Base-by-base conservation (phyloP, 2,329 filamentous ascomycete genomes). In the Aureobasidium mangrovei region DNA sequence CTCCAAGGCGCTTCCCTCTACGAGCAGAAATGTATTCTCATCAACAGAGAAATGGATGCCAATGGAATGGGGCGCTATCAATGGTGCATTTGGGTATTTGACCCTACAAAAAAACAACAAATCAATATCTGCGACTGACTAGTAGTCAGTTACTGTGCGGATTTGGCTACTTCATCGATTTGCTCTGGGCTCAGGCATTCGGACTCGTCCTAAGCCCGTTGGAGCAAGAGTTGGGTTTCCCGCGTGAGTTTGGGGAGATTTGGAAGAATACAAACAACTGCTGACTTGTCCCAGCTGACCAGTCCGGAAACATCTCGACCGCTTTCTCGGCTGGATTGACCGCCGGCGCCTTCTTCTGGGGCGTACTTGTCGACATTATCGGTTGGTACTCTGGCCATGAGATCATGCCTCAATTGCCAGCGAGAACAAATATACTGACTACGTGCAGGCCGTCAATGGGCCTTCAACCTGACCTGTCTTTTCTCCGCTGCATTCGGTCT, bases 121-220 rank as follows among this genome's bases (percentile, higher is more conserved):
- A 35, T 36, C 7, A 39, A 36, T 7, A n/a, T 10, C 35, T 39
- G 39, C 27, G 31, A 75, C 69, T 58, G 67, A 76, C 44, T 36
- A 36, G 12, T 36, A 7, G 33, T 36, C 33, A 36, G 12, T 27
- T 44, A 7, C 42, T 31, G 0, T 80, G 77, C 57, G 77, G 77
- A 32, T 75, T 78, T 36, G 77, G 77, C 1, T 80, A 79, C 60
- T 64, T 79, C 38, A 69, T 81, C 36, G 79, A 81, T 58, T 64
- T 81, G 26, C 68, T 79, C 46, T 82, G 78, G 77, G 77, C 79
- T 2, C 79, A 81, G 59, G 79, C 76, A 0, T 79, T 81, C 60
- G 77, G 77, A 7, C 70, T 82, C 2, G 72, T 80, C 0, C 63
- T 79, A 12, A 73, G 73, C 8, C 75, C 78, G 5, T 62, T 82